These are phyloP conservation scores for Podila verticillata DNA, from an alignment of 192 early-diverging fungal genomes.

Conservation along the genomic window DNA sequence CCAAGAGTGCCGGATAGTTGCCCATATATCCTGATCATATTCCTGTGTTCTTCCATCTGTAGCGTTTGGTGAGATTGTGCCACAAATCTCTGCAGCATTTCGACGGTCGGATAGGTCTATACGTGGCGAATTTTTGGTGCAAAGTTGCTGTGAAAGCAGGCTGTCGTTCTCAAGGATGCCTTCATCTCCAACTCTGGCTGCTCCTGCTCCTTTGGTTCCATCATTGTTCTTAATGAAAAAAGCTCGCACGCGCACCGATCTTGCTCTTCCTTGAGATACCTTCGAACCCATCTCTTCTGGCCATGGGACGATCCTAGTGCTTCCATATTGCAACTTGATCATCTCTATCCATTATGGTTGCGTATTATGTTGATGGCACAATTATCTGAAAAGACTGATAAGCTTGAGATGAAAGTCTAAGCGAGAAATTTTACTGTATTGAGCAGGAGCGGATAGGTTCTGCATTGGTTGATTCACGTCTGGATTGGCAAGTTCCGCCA, in stretches of 20 bases:
- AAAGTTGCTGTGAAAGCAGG: too few relatives aligned
- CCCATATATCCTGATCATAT: constrained; percentile 13
- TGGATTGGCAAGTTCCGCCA: background rate
- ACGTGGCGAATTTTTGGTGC: background rate
- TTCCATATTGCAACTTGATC: background rate
- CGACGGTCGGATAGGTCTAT: background rate
- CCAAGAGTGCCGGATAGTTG: constrained; percentile 7
- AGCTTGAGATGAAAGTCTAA: background rate
- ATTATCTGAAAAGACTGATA: background rate
- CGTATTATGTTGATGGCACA: background rate
- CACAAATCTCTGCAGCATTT: background rate
- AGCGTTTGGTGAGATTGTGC: background rate
- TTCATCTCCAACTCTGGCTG: too few relatives aligned
- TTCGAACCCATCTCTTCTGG: too few relatives aligned
- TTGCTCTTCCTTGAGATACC: too few relatives aligned
- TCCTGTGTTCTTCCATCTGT: constrained; percentile 4
- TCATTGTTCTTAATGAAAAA: too few relatives aligned
- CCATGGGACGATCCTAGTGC: too few relatives aligned
- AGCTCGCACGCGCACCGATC: too few relatives aligned
- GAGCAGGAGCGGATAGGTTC: background rate
- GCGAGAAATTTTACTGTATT: background rate
- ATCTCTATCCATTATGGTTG: background rate
- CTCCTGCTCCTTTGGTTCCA: too few relatives aligned
- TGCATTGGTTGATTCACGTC: background rate
- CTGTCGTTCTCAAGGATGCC: too few relatives aligned